These are phyloP conservation scores for Acanthamoeba royreba DNA, from an alignment of 208 protist species.

Conservation along the genomic window DNA sequence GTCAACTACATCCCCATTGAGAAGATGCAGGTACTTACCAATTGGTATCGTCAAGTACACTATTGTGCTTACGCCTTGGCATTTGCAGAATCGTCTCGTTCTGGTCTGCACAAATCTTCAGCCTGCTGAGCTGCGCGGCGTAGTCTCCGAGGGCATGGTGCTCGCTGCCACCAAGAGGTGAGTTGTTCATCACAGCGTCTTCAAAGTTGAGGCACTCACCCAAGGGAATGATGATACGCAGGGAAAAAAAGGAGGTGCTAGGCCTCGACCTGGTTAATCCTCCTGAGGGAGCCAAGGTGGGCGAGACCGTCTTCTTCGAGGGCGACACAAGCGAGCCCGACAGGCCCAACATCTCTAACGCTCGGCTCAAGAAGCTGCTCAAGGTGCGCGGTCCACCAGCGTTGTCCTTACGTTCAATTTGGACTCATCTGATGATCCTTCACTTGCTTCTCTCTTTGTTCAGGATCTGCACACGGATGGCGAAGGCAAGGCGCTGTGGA, in stretches of 20 bases:
- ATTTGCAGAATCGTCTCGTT: slow-evolving; percentile 30
- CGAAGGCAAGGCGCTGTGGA: not conserved
- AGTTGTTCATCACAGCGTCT: not conserved
- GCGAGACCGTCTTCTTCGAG: slow-evolving; percentile 41
- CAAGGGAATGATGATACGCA: not conserved
- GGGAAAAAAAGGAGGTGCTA: not conserved
- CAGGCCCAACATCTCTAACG: slow-evolving; percentile 1
- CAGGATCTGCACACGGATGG: slow-evolving; percentile 18
- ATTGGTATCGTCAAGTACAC: too few species aligned
- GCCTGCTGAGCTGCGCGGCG: not conserved
- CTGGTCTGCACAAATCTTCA: slow-evolving; percentile 51
- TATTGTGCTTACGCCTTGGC: not conserved
- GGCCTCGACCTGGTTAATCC: slow-evolving; percentile 48
- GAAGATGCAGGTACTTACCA: slow-evolving; percentile 17
- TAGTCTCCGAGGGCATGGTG: slow-evolving; percentile 47
- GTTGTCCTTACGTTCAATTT: not conserved
- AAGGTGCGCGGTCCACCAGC: not conserved
- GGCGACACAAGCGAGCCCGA: slow-evolving; percentile 8
- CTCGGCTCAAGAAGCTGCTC: not conserved
- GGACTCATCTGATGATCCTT: not conserved
- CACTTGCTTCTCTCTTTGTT: not conserved
- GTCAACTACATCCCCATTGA: slow-evolving; percentile 52
- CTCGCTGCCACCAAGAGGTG: slow-evolving; percentile 22
- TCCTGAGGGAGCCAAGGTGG: slow-evolving; percentile 35
- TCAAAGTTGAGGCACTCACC: not conserved